Percentiles rank a stretch among this genome's conserved stretches.
Conservation (phyloP, 495 filamentous ascomycete genomes). For the Margaritispora aquatica region DNA sequence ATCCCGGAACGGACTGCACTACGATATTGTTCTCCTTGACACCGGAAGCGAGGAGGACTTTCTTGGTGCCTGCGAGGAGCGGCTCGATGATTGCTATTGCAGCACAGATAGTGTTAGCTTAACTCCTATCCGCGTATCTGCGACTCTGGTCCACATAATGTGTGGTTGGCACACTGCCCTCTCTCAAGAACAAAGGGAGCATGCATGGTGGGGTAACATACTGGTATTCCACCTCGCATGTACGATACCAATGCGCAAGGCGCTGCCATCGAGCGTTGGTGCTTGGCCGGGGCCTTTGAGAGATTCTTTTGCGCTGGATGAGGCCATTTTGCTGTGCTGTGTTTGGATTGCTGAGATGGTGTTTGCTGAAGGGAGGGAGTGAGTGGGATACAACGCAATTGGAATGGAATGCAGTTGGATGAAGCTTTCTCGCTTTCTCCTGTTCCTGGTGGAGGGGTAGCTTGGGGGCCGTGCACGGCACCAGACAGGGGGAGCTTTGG, state of each 20-base stretch:
- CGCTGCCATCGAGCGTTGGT: slow-evolving; percentile 55
- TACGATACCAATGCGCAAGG: slow-evolving; percentile 85
- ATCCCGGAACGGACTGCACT: slow-evolving; percentile 82
- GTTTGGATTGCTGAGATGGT: not conserved
- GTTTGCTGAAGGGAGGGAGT: not conserved
- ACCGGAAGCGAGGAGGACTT: slow-evolving; percentile 57
- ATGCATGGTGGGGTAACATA: slow-evolving; percentile 1
- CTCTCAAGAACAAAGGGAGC: not conserved
- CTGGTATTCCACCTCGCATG: slow-evolving; percentile 88
- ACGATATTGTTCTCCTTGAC: slow-evolving; percentile 85
- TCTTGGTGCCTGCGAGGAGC: slow-evolving; percentile 67
- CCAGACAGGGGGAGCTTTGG: not conserved
- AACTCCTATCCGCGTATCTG: not conserved
- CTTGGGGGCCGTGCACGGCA: not conserved
- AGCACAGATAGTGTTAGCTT: not conserved
- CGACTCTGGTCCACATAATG: too few relatives aligned
- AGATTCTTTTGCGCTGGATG: slow-evolving; percentile 13
- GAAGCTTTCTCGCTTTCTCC: slow-evolving; percentile 3
- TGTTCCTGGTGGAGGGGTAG: slow-evolving; percentile 6
- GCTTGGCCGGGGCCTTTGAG: slow-evolving; percentile 57
- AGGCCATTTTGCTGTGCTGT: not conserved
- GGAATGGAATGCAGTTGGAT: slow-evolving; percentile 7
- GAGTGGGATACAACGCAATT: too few relatives aligned
- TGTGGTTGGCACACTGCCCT: too few relatives aligned
- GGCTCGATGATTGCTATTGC: slow-evolving; percentile 53